phyloP scores from a whole-genome alignment of 169 alveolate species.

The Cryptosporidium sp. region DNA sequence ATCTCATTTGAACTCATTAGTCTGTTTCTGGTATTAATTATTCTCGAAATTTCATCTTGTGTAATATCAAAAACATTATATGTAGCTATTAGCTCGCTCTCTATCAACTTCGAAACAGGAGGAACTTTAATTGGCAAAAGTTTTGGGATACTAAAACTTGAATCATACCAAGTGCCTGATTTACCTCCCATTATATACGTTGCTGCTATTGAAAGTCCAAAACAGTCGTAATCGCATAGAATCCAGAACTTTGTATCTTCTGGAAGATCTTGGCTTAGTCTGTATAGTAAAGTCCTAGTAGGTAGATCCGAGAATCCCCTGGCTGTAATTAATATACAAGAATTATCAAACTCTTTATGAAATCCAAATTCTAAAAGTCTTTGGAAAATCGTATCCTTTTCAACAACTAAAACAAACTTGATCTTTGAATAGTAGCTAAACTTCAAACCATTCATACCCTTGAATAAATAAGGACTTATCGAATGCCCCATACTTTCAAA shows the following conservation, averaged over 20 bases:
- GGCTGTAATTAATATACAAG: slow-evolving; percentile 62
- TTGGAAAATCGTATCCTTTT: slow-evolving; percentile 67
- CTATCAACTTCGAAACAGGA: slow-evolving; percentile 14
- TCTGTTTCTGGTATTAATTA: slow-evolving; percentile 16
- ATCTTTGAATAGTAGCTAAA: slow-evolving; percentile 23
- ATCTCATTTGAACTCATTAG: not conserved
- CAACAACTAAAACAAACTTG: slow-evolving; percentile 58
- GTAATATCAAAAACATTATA: slow-evolving; percentile 7
- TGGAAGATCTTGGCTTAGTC: slow-evolving; percentile 38
- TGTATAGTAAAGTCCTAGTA: slow-evolving; percentile 59
- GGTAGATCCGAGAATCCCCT: slow-evolving; percentile 67
- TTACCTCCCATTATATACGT: slow-evolving; percentile 61
- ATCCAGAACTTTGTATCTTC: slow-evolving; percentile 38
- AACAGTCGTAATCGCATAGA: slow-evolving; percentile 53
- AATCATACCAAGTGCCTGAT: slow-evolving; percentile 56
- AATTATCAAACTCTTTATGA: slow-evolving; percentile 28
- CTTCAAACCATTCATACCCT: slow-evolving; percentile 33
- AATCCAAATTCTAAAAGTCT: slow-evolving; percentile 49
- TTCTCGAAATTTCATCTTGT: slow-evolving; percentile 28
- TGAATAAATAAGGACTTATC: slow-evolving; percentile 60
- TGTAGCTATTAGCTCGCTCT: not conserved
- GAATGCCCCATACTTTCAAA: slow-evolving; percentile 74
- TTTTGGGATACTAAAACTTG: slow-evolving; percentile 29
- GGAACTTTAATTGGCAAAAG: slow-evolving; percentile 41
- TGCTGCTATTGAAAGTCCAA: slow-evolving; percentile 57